Evolutionary conservation across 192 early-diverging fungal genomes (phyloP).

Genomic region (Martensiomyces pterosporus): DNA sequence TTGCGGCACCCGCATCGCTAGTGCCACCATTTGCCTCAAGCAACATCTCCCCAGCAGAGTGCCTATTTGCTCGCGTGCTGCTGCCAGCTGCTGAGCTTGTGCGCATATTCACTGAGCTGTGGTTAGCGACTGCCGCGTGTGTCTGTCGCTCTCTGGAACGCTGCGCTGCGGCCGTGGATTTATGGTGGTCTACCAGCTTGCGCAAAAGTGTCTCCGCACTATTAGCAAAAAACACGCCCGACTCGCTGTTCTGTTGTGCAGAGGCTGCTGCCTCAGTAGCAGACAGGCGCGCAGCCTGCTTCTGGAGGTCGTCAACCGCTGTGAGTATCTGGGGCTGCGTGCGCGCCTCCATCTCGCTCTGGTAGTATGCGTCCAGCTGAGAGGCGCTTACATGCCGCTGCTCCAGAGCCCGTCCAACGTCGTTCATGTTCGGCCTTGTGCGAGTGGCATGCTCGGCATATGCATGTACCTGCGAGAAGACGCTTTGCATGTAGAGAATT

Average conservation of each 20-base stretch:
- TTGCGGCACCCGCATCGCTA: slow-evolving; percentile 4
- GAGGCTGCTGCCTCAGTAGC: background rate
- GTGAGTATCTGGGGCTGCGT: slow-evolving; percentile 9
- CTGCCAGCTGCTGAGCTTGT: too few relatives aligned
- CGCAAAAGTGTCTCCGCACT: slow-evolving; percentile 30
- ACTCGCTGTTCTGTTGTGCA: background rate
- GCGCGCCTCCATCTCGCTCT: slow-evolving; percentile 7
- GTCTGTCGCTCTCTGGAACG: slow-evolving; percentile 9
- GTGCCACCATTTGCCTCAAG: background rate
- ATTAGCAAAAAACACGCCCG: slow-evolving; percentile 26
- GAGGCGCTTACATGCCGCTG: slow-evolving; percentile 18
- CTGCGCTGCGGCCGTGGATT: slow-evolving; percentile 8
- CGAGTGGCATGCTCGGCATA: slow-evolving; percentile 50
- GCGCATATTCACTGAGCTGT: too few relatives aligned
- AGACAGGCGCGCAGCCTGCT: slow-evolving; percentile 5
- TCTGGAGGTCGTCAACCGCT: slow-evolving; percentile 13
- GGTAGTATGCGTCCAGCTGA: slow-evolving; percentile 29
- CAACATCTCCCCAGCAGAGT: too few relatives aligned
- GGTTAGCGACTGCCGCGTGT: too few relatives aligned
- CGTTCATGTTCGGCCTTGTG: slow-evolving; percentile 50
- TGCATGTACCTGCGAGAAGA: slow-evolving; percentile 46
- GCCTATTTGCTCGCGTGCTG: too few relatives aligned
- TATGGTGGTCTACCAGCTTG: slow-evolving; percentile 21
- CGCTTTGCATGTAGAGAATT: slow-evolving; percentile 41
- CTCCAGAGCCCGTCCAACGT: slow-evolving; percentile 42